Conservation (phyloP, 2,329 filamentous ascomycete genomes). For the Penicillium sp. region DNA sequence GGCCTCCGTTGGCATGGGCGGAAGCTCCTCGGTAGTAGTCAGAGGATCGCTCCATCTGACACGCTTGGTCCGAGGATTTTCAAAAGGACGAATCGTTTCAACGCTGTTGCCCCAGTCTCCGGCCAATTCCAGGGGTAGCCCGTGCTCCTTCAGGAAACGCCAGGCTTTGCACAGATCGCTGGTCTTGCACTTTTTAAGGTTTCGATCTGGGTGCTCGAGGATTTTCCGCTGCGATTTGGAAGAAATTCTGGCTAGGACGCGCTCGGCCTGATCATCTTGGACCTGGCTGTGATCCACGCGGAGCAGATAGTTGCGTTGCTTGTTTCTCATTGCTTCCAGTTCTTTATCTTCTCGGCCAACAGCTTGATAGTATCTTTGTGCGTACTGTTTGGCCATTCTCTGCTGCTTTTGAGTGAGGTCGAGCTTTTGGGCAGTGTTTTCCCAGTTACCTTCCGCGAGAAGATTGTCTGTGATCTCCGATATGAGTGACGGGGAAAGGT, state of each 20-base stretch:
- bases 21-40: neutral
- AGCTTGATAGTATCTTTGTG: neutral
- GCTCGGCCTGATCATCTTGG: slow-evolving; percentile 35
- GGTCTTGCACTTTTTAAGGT: slow-evolving; percentile 39
- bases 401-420: slow-evolving; percentile 35
- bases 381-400: neutral
- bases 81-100: neutral
- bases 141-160: slow-evolving; percentile 38
- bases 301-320: slow-evolving; percentile 42
- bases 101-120: slow-evolving; percentile 40
- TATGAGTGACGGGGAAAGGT: slow-evolving; percentile 41
- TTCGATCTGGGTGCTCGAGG: slow-evolving; percentile 17
- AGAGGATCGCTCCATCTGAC: slow-evolving; percentile 21
- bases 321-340: slow-evolving; percentile 42
- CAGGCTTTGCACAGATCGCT: slow-evolving; percentile 42
- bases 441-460: slow-evolving; percentile 30
- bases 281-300: slow-evolving; percentile 41
- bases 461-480: slow-evolving; percentile 47
- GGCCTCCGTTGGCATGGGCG: neutral
- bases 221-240: slow-evolving; percentile 15
- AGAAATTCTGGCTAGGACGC: slow-evolving; percentile 21
- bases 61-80: slow-evolving; percentile 19
- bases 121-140: slow-evolving; percentile 37
- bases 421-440: slow-evolving; percentile 32
- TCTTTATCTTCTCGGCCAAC: slow-evolving; percentile 36